phyloP scores from a whole-genome alignment of 495 filamentous ascomycete species.

The Chaetomium fimeti region DNA sequence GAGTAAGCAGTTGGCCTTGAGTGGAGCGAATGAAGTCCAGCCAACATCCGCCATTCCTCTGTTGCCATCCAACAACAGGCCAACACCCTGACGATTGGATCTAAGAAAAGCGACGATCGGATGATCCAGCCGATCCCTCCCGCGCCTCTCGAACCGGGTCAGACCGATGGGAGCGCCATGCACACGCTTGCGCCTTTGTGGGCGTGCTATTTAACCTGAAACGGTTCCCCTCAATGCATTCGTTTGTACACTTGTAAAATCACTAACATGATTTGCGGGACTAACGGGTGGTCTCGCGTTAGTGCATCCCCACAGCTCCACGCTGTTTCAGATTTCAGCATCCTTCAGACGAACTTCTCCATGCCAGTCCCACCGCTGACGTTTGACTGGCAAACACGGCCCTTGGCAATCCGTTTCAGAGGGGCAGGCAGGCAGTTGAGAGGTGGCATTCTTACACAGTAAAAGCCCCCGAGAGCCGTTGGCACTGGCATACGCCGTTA shows the following conservation, averaged over 20 bases:
- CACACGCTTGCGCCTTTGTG: not conserved
- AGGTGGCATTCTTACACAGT: not conserved
- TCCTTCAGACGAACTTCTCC: conserved; percentile 13
- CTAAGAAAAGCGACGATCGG: not conserved
- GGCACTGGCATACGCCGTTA: not conserved
- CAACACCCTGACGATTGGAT: not conserved
- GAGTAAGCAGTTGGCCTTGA: too few species aligned
- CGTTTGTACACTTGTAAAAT: not conserved
- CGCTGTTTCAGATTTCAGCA: conserved; percentile 6
- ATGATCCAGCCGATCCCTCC: not conserved
- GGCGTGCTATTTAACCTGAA: conserved; percentile 10
- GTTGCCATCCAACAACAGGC: not conserved
- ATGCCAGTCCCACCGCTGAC: not conserved
- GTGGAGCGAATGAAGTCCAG: too few species aligned
- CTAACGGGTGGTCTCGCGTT: not conserved
- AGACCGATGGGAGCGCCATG: too few species aligned
- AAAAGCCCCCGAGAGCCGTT: not conserved
- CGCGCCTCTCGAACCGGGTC: not conserved
- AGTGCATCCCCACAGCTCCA: not conserved
- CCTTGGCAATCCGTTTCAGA: conserved; percentile 4
- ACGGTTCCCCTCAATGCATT: not conserved
- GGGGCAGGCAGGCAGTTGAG: not conserved
- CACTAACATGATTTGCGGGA: not conserved
- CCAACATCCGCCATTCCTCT: not conserved
- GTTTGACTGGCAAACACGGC: not conserved